A percentile compares a stretch with the other conserved stretches of the same genome.
Conservation (phyloP, 2,329 filamentous ascomycete species). For the Fusarium humuli region DNA sequence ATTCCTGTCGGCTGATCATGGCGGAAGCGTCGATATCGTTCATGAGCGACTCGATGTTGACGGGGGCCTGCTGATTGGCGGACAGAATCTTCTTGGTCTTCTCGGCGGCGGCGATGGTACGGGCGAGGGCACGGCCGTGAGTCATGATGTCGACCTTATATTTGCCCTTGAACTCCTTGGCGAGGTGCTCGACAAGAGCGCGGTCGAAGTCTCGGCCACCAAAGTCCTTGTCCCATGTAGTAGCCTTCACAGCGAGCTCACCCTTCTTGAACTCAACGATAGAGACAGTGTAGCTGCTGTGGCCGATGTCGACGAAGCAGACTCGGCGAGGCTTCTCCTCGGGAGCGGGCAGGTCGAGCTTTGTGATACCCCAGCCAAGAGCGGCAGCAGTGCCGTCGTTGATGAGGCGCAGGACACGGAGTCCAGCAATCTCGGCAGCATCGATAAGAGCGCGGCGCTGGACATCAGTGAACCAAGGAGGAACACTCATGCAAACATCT, state of each 20-base stretch:
- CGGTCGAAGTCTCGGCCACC: conserved; percentile 98
- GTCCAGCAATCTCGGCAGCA: conserved; percentile 90
- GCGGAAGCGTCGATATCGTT: conserved; percentile 92
- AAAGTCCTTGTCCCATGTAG: conserved; percentile 93
- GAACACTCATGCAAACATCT: conserved; percentile 93
- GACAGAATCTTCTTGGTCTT: conserved; percentile 99
- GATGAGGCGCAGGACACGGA: conserved; percentile 93
- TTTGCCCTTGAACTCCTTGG: conserved; percentile 95
- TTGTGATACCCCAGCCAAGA: conserved; percentile 97
- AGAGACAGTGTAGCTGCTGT: conserved; percentile 95
- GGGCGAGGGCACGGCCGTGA: conserved; percentile 89
- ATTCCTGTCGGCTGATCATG: conserved; percentile 92
- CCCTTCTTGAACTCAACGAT: conserved; percentile 98
- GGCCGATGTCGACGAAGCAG: conserved; percentile 92
- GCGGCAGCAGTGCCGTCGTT: conserved; percentile 98
- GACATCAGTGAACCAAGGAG: conserved; percentile 95
- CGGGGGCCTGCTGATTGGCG: conserved; percentile 89
- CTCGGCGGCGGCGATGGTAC: conserved; percentile 89
- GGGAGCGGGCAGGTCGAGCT: conserved; percentile 86
- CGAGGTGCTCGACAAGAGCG: conserved; percentile 93
- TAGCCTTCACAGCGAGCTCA: conserved; percentile 92
- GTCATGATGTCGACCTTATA: conserved; percentile 96
- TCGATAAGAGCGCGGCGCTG: conserved; percentile 92
- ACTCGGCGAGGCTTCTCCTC: conserved; percentile 95
- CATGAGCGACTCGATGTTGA: conserved; percentile 99